These are phyloP conservation scores for Penicillium sumatraense DNA, from an alignment of 2,329 filamentous ascomycete species.

Conservation along the genomic window DNA sequence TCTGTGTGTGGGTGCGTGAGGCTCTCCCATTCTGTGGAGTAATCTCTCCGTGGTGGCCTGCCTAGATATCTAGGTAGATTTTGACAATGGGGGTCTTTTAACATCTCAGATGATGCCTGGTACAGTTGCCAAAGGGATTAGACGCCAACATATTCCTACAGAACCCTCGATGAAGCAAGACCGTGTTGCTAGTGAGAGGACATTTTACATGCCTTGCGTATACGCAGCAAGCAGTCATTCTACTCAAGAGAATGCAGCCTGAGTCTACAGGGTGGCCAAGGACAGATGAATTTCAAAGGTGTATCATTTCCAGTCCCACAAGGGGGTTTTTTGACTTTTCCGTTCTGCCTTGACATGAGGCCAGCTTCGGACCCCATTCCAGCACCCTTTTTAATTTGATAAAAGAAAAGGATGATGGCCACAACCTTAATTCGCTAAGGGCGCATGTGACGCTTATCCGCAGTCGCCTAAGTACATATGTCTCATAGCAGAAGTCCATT, in stretches of 20 bases:
- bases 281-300: conserved; percentile 28
- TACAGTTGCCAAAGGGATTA: too few relatives aligned
- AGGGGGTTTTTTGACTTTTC: conserved; percentile 31
- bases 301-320: conserved; percentile 31
- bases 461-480: conserved; percentile 48
- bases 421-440: conserved; percentile 48
- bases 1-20: too few relatives aligned
- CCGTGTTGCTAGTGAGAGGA: too few relatives aligned
- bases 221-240: not conserved
- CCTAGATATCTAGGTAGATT: too few relatives aligned
- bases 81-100: too few relatives aligned
- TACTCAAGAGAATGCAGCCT: not conserved
- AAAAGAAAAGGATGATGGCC: conserved; percentile 41
- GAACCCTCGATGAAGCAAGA: too few relatives aligned
- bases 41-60: too few relatives aligned
- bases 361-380: conserved; percentile 30
- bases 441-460: conserved; percentile 42
- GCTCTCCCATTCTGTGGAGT: too few relatives aligned
- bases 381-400: conserved; percentile 35
- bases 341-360: conserved; percentile 31
- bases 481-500: conserved; percentile 47
- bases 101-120: too few relatives aligned
- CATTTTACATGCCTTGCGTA: not conserved
- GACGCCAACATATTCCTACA: too few relatives aligned
- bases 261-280: conserved; percentile 18